Evolutionary conservation across 257 asterid species (phyloP).

Genomic region (Nicotiana tomentosiformis): DNA sequence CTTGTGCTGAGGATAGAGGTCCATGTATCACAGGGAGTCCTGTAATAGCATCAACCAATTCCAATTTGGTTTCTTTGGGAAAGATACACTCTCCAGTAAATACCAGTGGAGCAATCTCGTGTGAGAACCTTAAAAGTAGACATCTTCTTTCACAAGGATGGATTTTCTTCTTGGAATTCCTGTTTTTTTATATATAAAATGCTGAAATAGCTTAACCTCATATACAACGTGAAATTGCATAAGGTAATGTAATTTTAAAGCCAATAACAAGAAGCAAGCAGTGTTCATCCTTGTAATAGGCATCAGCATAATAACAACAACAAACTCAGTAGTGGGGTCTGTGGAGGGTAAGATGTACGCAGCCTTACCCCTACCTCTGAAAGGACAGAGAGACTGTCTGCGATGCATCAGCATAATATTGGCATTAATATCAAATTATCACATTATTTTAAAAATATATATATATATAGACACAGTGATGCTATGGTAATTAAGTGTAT

Average conservation of each 20-base stretch:
- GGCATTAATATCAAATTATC: not conserved
- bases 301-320: too few relatives aligned
- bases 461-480: not conserved
- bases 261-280: not conserved
- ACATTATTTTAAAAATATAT: not conserved
- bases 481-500: too few relatives aligned
- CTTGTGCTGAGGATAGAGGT: not conserved
- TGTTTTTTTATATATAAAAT: not conserved
- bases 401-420: too few relatives aligned
- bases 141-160: slow-evolving; percentile 1
- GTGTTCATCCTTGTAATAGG: not conserved
- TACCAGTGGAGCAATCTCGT: not conserved
- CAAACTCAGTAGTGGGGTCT: too few relatives aligned
- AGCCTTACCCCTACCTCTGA: too few relatives aligned
- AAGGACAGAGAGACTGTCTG: too few relatives aligned
- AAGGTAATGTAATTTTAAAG: too few relatives aligned
- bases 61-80: not conserved
- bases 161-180: not conserved
- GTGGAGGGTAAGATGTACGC: too few relatives aligned
- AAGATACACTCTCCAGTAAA: not conserved
- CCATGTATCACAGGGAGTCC: not conserved
- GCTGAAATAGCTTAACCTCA: not conserved
- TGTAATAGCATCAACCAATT: slow-evolving; percentile 3
- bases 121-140: not conserved
- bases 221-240: not conserved